Evolutionary conservation across 805 yeast species (phyloP), one percentile per base, ranked within the genome.

Genomic region (Candida oleophila): DNA sequence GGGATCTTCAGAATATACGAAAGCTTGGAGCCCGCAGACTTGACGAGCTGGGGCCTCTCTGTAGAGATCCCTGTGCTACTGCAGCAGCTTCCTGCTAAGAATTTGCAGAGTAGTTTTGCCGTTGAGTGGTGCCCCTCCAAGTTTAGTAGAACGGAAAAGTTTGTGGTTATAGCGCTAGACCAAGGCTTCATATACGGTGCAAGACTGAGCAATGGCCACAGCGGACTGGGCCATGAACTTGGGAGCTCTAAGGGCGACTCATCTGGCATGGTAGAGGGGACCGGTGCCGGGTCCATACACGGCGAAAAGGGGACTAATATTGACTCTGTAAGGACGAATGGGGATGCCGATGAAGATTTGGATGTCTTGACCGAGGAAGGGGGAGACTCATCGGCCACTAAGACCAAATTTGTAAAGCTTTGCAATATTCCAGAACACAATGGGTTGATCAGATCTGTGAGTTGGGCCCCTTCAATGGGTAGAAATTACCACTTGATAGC

Each of bases 391-490:
- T 34, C 11, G 49, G 38, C 18, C 33, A 33, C 20, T 15, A 39
- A 25, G 8, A 53, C 55, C 9, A 83, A 78, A 56, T 74, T 79
- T 51, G 69, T 71, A 11, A 74, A 78, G 45, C 82, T 82, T 0
- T 81, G 86, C 30, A 80, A 80, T 49, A 71, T 92, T 20, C 87
- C 90, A 2, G 97, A 89, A 35, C 97, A 91, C 61, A 77, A 80
- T 45, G 96, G 96, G 2, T 74, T 92, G 36, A 89, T 92, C 30
- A 74, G 98, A 57, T 86, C 90, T 15, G 89, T 91, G 3, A 77
- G 91, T 25, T 92, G 99, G 99, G 98, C 98, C 0, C 97, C 98
- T 2, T 82, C 95, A 0, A 88, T 91, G 85, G 98, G 98, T 2
- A 74, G 96, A 54, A 82, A 85, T 52, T 88, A 81, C 62, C 96